phyloP scores from a whole-genome alignment of 352 stramenopile species.

The Blastocystis sp. region DNA sequence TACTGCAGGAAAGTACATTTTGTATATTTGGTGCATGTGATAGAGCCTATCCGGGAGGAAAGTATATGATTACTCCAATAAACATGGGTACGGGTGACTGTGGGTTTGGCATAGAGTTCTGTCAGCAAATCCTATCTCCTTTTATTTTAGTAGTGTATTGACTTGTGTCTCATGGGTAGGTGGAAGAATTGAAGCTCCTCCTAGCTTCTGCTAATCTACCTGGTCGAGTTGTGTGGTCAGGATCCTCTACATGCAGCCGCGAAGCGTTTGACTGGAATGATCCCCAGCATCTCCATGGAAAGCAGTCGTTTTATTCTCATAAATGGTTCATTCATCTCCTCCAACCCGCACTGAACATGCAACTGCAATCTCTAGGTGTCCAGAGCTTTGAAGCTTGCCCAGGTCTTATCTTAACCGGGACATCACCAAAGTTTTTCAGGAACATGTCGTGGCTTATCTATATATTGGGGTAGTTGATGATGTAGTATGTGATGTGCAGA shows the following conservation, averaged over 20 bases:
- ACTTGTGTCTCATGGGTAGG: not conserved
- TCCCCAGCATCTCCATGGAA: conserved; percentile 49
- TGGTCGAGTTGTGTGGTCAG: conserved; percentile 46
- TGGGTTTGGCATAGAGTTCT: conserved; percentile 58
- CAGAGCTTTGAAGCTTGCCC: conserved; percentile 55
- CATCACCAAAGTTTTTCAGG: conserved; percentile 40
- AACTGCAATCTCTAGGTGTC: not conserved
- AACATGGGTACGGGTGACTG: conserved; percentile 17
- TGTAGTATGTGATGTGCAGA: not conserved
- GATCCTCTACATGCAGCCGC: conserved; percentile 42
- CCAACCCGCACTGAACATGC: conserved; percentile 35
- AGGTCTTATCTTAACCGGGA: conserved; percentile 38
- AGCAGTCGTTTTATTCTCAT: conserved; percentile 46
- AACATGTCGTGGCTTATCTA: conserved; percentile 55
- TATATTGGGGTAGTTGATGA: not conserved
- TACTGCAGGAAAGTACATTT: not conserved
- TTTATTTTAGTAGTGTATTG: conserved; percentile 25
- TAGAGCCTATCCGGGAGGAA: not conserved
- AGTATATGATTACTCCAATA: conserved; percentile 44
- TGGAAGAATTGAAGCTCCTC: conserved; percentile 37
- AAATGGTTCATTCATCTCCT: conserved; percentile 58
- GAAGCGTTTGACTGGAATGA: conserved; percentile 51
- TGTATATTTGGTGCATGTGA: not conserved
- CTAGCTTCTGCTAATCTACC: conserved; percentile 38
- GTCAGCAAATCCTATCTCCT: conserved; percentile 26